Evolutionary conservation across 345 rosid species (phyloP).

Genomic region (Eucalyptus viminalis): DNA sequence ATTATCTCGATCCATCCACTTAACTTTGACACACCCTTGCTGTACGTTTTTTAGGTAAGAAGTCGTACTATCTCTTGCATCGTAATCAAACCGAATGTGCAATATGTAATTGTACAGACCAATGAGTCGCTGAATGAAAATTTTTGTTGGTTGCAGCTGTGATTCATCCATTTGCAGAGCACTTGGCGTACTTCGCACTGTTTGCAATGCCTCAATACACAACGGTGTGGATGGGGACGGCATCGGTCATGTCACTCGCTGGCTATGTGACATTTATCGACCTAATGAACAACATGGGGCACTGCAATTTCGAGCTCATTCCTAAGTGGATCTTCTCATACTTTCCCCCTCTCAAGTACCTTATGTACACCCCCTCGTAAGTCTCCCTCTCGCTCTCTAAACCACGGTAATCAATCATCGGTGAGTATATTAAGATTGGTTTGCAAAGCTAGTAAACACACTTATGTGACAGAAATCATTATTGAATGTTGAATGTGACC

Average conservation of each 20-base stretch:
- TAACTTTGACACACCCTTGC: not conserved
- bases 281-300: conserved; percentile 18
- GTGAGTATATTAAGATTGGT: not conserved
- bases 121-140: not conserved
- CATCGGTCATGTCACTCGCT: not conserved
- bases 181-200: conserved; percentile 5
- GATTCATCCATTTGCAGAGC: conserved; percentile 24
- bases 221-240: not conserved
- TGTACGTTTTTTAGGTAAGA: not conserved
- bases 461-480: not conserved
- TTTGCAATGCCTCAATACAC: conserved; percentile 1
- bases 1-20: not conserved
- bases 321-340: conserved; percentile 9
- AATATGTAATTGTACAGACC: not conserved
- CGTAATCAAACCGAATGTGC: not conserved
- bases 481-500: not conserved
- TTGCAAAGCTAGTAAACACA: not conserved
- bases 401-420: not conserved
- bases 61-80: not conserved
- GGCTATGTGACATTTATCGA: conserved; percentile 7
- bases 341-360: conserved; percentile 19
- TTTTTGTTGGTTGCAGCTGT: conserved; percentile 4
- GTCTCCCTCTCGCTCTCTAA: not conserved
- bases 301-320: conserved; percentile 28
- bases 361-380: conserved; percentile 26